phyloP scores from a whole-genome alignment of 2,329 filamentous ascomycete genomes.

The Catunica adiposa region DNA sequence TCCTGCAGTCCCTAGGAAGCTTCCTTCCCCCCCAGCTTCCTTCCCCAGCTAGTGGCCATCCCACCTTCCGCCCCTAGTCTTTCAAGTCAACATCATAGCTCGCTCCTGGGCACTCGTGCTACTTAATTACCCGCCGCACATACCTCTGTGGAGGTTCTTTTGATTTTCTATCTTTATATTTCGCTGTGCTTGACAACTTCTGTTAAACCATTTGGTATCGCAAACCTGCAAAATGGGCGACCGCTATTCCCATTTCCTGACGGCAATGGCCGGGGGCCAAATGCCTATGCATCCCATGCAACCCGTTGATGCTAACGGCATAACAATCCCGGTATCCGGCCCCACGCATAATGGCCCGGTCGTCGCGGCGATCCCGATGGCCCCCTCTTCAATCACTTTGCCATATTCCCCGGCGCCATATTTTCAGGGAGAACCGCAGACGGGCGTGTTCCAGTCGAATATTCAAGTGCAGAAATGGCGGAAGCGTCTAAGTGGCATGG shows the following conservation, averaged over 20 bases:
- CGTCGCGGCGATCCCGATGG: conserved; percentile 18
- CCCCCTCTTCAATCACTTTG: conserved; percentile 28
- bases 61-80: background rate
- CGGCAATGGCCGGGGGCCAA: conserved; percentile 32
- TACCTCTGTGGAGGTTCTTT: too few species aligned
- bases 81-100: background rate
- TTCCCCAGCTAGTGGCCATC: background rate
- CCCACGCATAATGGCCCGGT: conserved; percentile 2
- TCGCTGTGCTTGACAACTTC: too few species aligned
- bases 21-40: background rate
- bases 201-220: background rate
- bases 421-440: background rate
- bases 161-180: too few species aligned
- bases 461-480: conserved; percentile 25
- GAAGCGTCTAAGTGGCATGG: conserved; percentile 30
- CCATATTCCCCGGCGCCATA: conserved; percentile 27
- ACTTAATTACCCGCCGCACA: too few species aligned
- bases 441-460: background rate
- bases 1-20: too few species aligned
- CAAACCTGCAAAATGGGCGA: conserved; percentile 31
- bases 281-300: conserved; percentile 21
- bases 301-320: conserved; percentile 23
- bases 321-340: conserved; percentile 21
- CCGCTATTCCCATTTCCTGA: conserved; percentile 39
- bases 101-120: too few species aligned